phyloP scores from a whole-genome alignment of 176 grass and related monocot species.

The Carex parvula region DNA sequence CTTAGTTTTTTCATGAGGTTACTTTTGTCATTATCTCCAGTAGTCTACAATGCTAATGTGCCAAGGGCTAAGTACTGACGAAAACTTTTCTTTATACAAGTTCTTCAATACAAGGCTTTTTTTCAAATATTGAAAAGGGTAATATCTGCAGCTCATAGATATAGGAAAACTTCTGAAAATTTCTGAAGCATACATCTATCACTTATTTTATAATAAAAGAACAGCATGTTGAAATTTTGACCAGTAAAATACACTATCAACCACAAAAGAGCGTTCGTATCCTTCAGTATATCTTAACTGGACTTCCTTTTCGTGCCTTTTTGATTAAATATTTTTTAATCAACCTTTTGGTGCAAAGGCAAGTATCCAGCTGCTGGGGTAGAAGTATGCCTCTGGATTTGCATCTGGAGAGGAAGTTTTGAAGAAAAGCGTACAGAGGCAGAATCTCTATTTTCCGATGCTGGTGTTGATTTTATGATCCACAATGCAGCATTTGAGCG shows the following conservation, averaged over 20 bases:
- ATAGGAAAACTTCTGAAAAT: not conserved
- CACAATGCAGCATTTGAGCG: conserved; percentile 95
- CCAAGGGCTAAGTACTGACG: not conserved
- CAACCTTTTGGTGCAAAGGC: conserved; percentile 33
- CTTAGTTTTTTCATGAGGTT: not conserved
- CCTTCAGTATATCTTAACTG: not conserved
- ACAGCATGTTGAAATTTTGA: not conserved
- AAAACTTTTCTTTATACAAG: not conserved
- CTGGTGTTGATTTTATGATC: conserved; percentile 84
- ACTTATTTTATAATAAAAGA: not conserved
- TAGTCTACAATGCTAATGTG: not conserved
- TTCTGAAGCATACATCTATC: not conserved
- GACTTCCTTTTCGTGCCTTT: not conserved
- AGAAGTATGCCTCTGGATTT: conserved; percentile 96
- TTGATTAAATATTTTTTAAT: conserved; percentile 1
- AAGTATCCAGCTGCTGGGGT: conserved; percentile 54
- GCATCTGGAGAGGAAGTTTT: conserved; percentile 65
- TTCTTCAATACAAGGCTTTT: not conserved
- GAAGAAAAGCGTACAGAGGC: conserved; percentile 56
- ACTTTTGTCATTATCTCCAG: not conserved
- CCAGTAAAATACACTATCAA: not conserved
- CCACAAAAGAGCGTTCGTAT: not conserved
- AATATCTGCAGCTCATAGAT: not conserved
- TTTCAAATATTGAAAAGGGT: not conserved
- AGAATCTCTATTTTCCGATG: conserved; percentile 80